Base-by-base conservation (phyloP, 768 basidiomycete genomes). In the Leccinum sublutescens region DNA sequence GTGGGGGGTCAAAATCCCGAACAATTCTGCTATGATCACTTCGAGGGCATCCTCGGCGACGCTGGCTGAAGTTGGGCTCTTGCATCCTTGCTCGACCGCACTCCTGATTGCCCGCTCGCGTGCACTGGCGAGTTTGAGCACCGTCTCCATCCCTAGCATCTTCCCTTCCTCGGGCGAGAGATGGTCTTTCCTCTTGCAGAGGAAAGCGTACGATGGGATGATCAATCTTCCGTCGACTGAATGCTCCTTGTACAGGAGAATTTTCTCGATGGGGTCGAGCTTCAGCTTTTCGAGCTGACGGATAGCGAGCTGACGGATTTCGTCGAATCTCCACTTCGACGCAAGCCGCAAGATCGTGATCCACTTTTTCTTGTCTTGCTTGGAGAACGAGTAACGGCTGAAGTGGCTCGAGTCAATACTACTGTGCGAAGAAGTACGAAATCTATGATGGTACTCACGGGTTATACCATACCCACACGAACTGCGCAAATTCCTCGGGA, bases 401-500 rank as follows among this genome's bases (percentile, higher is more conserved):
- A 21, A 23, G 31, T 31, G 25, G 11, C 19, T 29, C 34, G 6
- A 36, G 55, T 62, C 61, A 58, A 47, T 11, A 34, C 17, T 7
- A 3, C 17, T n/a, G 23, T 9, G 10, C 25, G 19, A 50, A 31
- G 27, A 12, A 5, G 5, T 27, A 8, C 33, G 5, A 31, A 23
- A 1, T 5, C 7, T 10, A 14, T 38, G 34, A 14, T 23, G 8
- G 48, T 0, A 58, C 68, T 68, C 36, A 68, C 67, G 68, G 59
- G 4, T 85, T 83, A 54, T 86, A 86, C 63, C 84, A 84, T 0
- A 85, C 77, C 79, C 82, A 84, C 0, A 85, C 67, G 0, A 86
- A 77, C 0, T 67, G 69, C 0, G 77, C 77, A 54, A 86, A 85
- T 0, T 82, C 76, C 0, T 69, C 58, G 0, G 72, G 64, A 0